phyloP scores from a whole-genome alignment of 164 flowering plant species.

The Warburgia ugandensis region DNA sequence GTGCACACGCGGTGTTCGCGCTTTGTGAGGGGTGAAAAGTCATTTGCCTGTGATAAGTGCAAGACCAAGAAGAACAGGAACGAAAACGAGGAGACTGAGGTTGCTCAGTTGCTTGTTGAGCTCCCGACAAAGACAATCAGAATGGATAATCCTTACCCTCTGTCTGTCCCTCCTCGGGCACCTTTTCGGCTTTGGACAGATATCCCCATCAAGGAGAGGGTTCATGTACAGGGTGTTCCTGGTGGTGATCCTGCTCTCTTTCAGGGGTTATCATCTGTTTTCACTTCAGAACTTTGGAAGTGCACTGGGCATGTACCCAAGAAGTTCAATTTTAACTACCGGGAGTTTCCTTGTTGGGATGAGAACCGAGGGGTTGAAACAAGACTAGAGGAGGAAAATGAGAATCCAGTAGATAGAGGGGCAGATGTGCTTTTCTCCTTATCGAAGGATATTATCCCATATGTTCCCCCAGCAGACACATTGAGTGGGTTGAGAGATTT shows the following conservation, averaged over 20 bases:
- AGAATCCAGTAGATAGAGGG: slow-evolving; percentile 47
- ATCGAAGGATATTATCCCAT: slow-evolving; percentile 45
- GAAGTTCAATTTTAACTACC: slow-evolving; percentile 71
- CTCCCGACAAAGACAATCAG: slow-evolving; percentile 73
- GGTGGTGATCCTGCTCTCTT: slow-evolving; percentile 86
- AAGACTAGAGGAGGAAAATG: slow-evolving; percentile 27
- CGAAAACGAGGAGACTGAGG: slow-evolving; percentile 84
- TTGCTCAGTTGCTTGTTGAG: slow-evolving; percentile 82
- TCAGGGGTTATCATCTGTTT: slow-evolving; percentile 51
- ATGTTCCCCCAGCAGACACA: slow-evolving; percentile 19
- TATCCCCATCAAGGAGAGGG: slow-evolving; percentile 76
- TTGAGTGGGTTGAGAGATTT: slow-evolving; percentile 29
- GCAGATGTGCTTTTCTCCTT: slow-evolving; percentile 69
- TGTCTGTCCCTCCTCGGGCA: slow-evolving; percentile 23
- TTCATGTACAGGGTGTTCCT: slow-evolving; percentile 90
- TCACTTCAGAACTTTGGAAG: slow-evolving; percentile 75
- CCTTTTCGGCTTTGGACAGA: slow-evolving; percentile 68
- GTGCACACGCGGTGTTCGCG: slow-evolving; percentile 92
- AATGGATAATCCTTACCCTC: slow-evolving; percentile 30
- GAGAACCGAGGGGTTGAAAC: slow-evolving; percentile 20
- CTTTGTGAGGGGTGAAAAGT: slow-evolving; percentile 67
- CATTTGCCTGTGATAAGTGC: slow-evolving; percentile 83
- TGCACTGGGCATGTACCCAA: slow-evolving; percentile 82
- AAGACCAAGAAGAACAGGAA: slow-evolving; percentile 51
- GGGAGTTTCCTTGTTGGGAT: slow-evolving; percentile 84